Evolutionary conservation across 2,329 filamentous ascomycete genomes (phyloP).

Genomic region (Albifimbria verrucaria): DNA sequence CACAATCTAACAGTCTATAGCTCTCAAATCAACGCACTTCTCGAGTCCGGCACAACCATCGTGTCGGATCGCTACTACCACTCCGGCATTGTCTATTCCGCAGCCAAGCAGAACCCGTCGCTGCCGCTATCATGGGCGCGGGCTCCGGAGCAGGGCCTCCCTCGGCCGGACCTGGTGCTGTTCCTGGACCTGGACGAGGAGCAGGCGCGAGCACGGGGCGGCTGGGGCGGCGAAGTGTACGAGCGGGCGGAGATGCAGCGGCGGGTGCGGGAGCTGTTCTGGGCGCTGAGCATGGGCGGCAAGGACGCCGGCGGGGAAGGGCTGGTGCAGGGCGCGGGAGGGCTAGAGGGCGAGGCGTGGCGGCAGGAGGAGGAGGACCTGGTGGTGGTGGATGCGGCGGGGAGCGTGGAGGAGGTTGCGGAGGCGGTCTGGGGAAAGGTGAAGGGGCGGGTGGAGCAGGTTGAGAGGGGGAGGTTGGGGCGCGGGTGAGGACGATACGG

Average conservation of each 20-base stretch:
- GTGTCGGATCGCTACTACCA: slow-evolving; percentile 94
- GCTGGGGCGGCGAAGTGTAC: slow-evolving; percentile 85
- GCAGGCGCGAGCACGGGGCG: slow-evolving; percentile 72
- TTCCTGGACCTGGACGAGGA: slow-evolving; percentile 80
- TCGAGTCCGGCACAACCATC: slow-evolving; percentile 68
- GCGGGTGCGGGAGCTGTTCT: slow-evolving; percentile 73
- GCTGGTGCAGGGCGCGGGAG: slow-evolving; percentile 15
- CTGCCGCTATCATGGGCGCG: slow-evolving; percentile 78
- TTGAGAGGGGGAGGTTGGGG: slow-evolving; percentile 48
- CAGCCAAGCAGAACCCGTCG: slow-evolving; percentile 73
- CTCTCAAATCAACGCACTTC: slow-evolving; percentile 46
- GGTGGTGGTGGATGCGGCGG: slow-evolving; percentile 51
- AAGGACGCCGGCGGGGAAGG: slow-evolving; percentile 28
- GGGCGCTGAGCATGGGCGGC: slow-evolving; percentile 47
- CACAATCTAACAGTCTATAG: slow-evolving; percentile 26
- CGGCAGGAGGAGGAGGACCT: slow-evolving; percentile 51
- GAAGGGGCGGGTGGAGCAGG: slow-evolving; percentile 40
- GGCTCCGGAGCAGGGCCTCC: slow-evolving; percentile 79
- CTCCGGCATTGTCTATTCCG: slow-evolving; percentile 88
- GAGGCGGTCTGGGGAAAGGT: slow-evolving; percentile 54
- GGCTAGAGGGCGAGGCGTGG: slow-evolving; percentile 27
- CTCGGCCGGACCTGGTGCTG: slow-evolving; percentile 80
- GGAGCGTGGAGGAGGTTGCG: slow-evolving; percentile 53
- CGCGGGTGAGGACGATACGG: slow-evolving; percentile 39
- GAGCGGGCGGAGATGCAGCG: slow-evolving; percentile 81